Evolutionary conservation across 2,329 filamentous ascomycete genomes (phyloP).

Genomic region (Trichoderma sp.): DNA sequence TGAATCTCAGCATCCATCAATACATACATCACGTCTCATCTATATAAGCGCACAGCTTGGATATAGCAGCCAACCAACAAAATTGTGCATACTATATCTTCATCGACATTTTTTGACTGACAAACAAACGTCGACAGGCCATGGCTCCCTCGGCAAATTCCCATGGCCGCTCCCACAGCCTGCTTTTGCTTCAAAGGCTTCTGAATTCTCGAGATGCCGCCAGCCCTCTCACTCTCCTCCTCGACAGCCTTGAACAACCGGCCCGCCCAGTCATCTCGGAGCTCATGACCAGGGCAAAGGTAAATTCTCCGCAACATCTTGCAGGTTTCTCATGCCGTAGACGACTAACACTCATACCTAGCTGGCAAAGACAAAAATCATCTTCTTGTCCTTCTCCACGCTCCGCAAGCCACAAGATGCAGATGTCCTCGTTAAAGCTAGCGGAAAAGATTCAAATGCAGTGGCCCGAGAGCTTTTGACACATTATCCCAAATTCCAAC

Average conservation of each 20-base stretch:
- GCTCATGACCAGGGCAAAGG: slow-evolving; percentile 72
- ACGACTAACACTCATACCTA: slow-evolving; percentile 15
- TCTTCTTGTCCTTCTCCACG: slow-evolving; percentile 77
- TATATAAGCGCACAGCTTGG: background rate
- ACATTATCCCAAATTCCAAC: slow-evolving; percentile 44
- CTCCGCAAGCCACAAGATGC: slow-evolving; percentile 60
- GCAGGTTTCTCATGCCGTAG: background rate
- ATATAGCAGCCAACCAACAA: background rate
- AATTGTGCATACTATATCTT: background rate
- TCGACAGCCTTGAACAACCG: slow-evolving; percentile 82
- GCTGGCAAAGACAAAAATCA: slow-evolving; percentile 64
- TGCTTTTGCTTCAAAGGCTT: slow-evolving; percentile 78
- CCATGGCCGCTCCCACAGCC: slow-evolving; percentile 78
- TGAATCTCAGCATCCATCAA: background rate
- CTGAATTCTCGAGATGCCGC: slow-evolving; percentile 73
- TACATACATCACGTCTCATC: background rate
- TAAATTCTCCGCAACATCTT: slow-evolving; percentile 34
- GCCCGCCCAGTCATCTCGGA: slow-evolving; percentile 67
- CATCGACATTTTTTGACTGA: background rate
- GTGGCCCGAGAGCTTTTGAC: slow-evolving; percentile 60
- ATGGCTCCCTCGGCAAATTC: slow-evolving; percentile 58
- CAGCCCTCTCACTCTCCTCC: slow-evolving; percentile 80
- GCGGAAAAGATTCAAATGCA: slow-evolving; percentile 53
- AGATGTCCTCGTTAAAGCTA: slow-evolving; percentile 64
- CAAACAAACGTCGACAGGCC: background rate